Evolutionary conservation across 306 rosid genomes (phyloP), one percentile per base, ranked within the genome.

Genomic region (Oemleria cerasiformis): DNA sequence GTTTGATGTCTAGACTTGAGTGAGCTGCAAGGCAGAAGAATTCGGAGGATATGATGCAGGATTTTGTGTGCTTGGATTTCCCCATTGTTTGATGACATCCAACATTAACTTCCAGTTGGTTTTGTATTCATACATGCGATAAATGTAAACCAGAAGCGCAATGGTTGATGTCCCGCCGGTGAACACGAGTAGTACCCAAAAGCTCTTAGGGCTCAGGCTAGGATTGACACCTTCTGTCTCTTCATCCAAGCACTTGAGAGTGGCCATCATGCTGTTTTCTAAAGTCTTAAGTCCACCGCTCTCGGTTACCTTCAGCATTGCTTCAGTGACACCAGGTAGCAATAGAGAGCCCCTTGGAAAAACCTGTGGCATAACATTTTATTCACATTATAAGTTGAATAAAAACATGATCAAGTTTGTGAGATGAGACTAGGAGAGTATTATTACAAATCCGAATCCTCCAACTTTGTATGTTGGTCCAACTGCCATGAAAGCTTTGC

Each of bases 101-200:
- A 65, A 9, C 64, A 67, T 59, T n/a, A 77, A 53, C 9, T 47
- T 61, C 79, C 83, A 43, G 8, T 82, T 20, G 7, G 70, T 63
- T 62, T 43, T 58, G 20, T 70, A 56, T 21, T 57, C 63, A 25
- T 58, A 7, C 59, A 30, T 17, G 9, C 16, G 15, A 42, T 67
- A 17, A 23, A 75, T n/a, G 42, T 77, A 88, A 15, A 75, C 23
- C 41, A 80, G 41, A 34, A 88, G 81, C 25, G 83, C 72, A 36
- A 71, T 43, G 59, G 87, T 83, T 20, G 88, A 85, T 25, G 84
- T 84, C 50, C 81, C 79, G 45, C 65, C 76, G 11, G 88, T 79
- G 16, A 85, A 30, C 7, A 54, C 40, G 60, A 88, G 79, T 0
- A 88, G 69, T 2, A 75, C 75, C 73, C 70, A 68, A 71, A 80